Base-by-base conservation (phyloP, 2,329 filamentous ascomycete genomes). In the Coleophoma cylindrospora region DNA sequence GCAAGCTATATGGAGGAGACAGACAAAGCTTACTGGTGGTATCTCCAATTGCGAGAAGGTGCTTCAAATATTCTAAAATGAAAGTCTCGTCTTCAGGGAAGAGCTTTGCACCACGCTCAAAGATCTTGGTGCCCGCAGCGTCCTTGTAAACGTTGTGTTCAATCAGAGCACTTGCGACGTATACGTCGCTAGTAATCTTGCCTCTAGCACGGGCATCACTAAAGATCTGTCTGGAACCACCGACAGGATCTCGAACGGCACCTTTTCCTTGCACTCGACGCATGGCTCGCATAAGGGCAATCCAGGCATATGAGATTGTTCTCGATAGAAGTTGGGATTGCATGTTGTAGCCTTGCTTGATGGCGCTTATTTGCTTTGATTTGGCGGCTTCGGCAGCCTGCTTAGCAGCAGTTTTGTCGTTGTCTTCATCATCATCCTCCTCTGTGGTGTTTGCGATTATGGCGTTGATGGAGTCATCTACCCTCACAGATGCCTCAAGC, bases 121-220 rank as follows among this genome's bases (percentile, higher is more conserved):
- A 95, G 53, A 99, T 97, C 71, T 94, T 96, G 40, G 87, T 89
- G 1, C 91, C 92, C 0, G 94, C 89, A 0, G 86, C 81, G 61
- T 97, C 94, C 64, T 95, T 94, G 69, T 99, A 99, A 58, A 95
- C 95, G 60, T 95, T 86, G 65, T 94, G 92, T 67, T 99, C 94
- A 63, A 99, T 88, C 52, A 95, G 76, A 14, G 95, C 94, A 58
- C 90, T 90, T 1, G 91, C 91, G 48, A 96, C 88, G 64, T 99
- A 99, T 6, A 96, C 89, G 65, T 97, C 94, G 61, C 90, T 95
- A 8, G 90, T 94, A 43, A 99, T 80, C 48, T 91, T 87, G 15
- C 94, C 95, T 56, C 85, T 84, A 61, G 88, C 87, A 34, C 94
- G 83, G 44, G 94, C 91, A 66, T 97, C 91, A 2, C 83, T 85